Evolutionary conservation across 306 rosid species (phyloP), one percentile per base, ranked within the genome.

Genomic region (Castanea sativa): DNA sequence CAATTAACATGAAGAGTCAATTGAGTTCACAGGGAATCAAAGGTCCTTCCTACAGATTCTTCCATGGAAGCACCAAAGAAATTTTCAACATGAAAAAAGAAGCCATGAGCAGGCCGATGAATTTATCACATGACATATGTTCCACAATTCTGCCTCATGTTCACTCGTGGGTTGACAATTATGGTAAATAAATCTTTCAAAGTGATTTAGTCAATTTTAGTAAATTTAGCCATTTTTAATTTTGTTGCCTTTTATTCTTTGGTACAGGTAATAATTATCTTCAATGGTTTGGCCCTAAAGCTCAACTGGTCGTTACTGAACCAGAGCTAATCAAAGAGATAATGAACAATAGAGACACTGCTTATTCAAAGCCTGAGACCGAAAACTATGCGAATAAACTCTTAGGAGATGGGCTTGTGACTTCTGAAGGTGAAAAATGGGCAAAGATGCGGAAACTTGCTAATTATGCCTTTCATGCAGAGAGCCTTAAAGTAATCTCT

Each of bases 211-310:
- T 3, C 19, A 0, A 9, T 21, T 6, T 59, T 9, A 20, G 0
- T 10, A 51, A 2, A 1, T 74, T 12, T 53, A 75, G 79, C 68
- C 69, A 69, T 18, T 21, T 10, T 49, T 20, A 4, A 5, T 51
- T 56, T 45, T 19, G 2, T 1, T 29, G 4, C 14, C 1, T 20
- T 35, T 11, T 5, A 61, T 27, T 59, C 4, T 21, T 41, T 67
- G 55, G 14, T 38, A 20, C 70, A 83, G 87, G 87, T 71, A 86
- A 69, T 4, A 81, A 7, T 20, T 80, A 45, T 63, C 73, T 86
- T 38, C 83, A 81, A 12, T 86, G 90, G 87, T 3, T 4, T 56
- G 87, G 85, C 20, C 16, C n/a, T 56, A 27, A 57, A 15, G 57
- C 87, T 23, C 71, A 74, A 5, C 27, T 86, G 56, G 55, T 83